Evolutionary conservation across 306 rosid genomes (phyloP), one percentile per base, ranked within the genome.

Genomic region (Benincasa hispida): DNA sequence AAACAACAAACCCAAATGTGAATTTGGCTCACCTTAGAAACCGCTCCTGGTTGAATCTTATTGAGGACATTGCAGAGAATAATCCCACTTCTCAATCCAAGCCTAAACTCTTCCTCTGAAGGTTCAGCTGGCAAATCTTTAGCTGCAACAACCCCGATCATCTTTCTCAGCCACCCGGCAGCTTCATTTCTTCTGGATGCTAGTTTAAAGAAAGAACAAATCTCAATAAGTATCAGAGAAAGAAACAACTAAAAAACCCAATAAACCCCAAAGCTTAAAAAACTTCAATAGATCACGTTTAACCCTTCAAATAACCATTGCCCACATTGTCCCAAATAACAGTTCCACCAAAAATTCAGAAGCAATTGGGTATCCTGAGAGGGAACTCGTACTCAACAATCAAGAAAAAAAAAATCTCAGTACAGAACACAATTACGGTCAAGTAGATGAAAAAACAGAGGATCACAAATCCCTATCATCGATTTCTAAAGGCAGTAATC

Each of bases 81-180:
- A 77, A 93, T 93, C 78, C 98, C 98, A 82, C 97, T 93, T 72
- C 96, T 87, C 84, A 93, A 81, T 80, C 96, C 96, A 84, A 93
- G 96, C 87, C 97, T 90, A 68, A 93, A 88, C 82, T 90, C 98
- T 82, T 93, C 97, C 88, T 91, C 98, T 3, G 98, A 90, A 4
- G 98, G 98, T 82, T 93, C 96, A 32, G 97, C 98, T 0, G 98
- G 98, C 75, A 93, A 85, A 81, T 93, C 97, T 79, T 89, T 93
- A 30, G 96, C 98, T n/a, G 88, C 98, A 27, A 93, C 98, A 12
- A 93, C 96, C 74, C 98, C 98, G 30, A 90, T 85, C 97, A 84
- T 87, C 91, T 90, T 93, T 35, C 98, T 87, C 75, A 93, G 84
- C 98, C 98, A 93, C 79, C 96, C 97, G 13, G 97, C 97, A 7